Percentiles rank a stretch among this genome's conserved stretches.
These are phyloP conservation scores for Yamadazyma membranifaciens DNA, from an alignment of 1,139 yeast species.

Conservation along the genomic window DNA sequence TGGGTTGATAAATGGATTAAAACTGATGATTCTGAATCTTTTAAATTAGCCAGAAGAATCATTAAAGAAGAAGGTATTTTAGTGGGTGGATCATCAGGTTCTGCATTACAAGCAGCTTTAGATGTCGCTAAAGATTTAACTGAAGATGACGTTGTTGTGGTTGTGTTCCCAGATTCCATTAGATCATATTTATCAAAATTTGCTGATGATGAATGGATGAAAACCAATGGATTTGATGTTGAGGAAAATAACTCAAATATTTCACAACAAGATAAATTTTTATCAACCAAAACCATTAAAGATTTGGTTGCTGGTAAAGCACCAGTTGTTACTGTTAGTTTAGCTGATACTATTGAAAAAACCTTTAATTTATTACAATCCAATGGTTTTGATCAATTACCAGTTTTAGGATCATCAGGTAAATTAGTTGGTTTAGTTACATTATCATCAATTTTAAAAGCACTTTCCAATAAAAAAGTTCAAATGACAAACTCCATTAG, in stretches of 20 bases:
- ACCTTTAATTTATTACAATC: constrained; percentile 72
- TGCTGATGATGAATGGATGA: constrained; percentile 92
- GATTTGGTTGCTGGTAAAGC: constrained; percentile 66
- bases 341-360: constrained; percentile 58
- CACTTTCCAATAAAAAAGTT: constrained; percentile 62
- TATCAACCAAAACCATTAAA: constrained; percentile 49
- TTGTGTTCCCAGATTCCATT: constrained; percentile 83
- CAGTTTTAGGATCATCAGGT: constrained; percentile 62
- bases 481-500: constrained; percentile 61
- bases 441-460: constrained; percentile 68
- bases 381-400: constrained; percentile 84
- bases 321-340: constrained; percentile 76
- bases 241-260: constrained; percentile 45
- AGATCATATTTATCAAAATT: constrained; percentile 86
- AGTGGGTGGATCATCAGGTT: constrained; percentile 88
- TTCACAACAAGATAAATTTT: constrained; percentile 52
- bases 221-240: constrained; percentile 64
- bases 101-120: constrained; percentile 80
- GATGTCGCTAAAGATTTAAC: constrained; percentile 67
- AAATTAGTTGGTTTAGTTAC: constrained; percentile 77
- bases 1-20: constrained; percentile 80
- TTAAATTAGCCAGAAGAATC: constrained; percentile 77
- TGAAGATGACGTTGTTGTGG: constrained; percentile 75
- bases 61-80: constrained; percentile 84
- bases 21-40: constrained; percentile 81